Evolutionary conservation across 768 basidiomycete genomes (phyloP).

Genomic region (Serendipita sp.): DNA sequence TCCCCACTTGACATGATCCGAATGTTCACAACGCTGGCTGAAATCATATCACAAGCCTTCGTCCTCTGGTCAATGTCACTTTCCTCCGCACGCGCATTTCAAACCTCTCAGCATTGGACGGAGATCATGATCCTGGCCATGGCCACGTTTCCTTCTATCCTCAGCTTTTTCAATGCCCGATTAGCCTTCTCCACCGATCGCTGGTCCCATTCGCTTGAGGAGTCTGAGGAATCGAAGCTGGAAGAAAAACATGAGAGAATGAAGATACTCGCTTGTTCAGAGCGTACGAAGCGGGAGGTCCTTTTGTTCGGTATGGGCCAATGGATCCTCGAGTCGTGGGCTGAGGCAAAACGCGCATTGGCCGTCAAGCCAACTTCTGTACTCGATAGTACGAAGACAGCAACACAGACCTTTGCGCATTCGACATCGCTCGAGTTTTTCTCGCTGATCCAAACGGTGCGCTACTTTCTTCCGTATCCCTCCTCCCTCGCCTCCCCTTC

Average conservation of each 20-base stretch:
- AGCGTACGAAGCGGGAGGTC: slow-evolving; percentile 62
- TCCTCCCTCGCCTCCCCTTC: slow-evolving; percentile 39
- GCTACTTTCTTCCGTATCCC: slow-evolving; percentile 33
- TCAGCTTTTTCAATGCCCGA: slow-evolving; percentile 6
- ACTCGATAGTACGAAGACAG: slow-evolving; percentile 17
- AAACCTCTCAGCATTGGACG: neutral
- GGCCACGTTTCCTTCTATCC: slow-evolving; percentile 9
- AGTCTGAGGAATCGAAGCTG: slow-evolving; percentile 13
- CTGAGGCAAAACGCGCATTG: slow-evolving; percentile 24
- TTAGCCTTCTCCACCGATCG: neutral
- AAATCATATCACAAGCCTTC: slow-evolving; percentile 54
- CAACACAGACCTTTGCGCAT: slow-evolving; percentile 26
- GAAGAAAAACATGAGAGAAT: slow-evolving; percentile 59
- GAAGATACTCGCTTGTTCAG: slow-evolving; percentile 59
- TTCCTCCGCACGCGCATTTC: neutral
- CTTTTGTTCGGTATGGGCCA: slow-evolving; percentile 67
- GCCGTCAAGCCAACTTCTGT: neutral
- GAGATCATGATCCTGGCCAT: slow-evolving; percentile 11
- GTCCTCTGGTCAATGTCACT: slow-evolving; percentile 39
- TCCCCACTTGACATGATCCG: slow-evolving; percentile 69
- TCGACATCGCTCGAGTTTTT: slow-evolving; percentile 15
- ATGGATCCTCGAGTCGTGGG: slow-evolving; percentile 73
- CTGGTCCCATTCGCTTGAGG: slow-evolving; percentile 4
- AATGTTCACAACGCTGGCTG: slow-evolving; percentile 50
- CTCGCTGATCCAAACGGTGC: slow-evolving; percentile 8